These are phyloP conservation scores for Paracamarosporium sp. DNA, from an alignment of 2,329 filamentous ascomycete species.

Conservation along the genomic window DNA sequence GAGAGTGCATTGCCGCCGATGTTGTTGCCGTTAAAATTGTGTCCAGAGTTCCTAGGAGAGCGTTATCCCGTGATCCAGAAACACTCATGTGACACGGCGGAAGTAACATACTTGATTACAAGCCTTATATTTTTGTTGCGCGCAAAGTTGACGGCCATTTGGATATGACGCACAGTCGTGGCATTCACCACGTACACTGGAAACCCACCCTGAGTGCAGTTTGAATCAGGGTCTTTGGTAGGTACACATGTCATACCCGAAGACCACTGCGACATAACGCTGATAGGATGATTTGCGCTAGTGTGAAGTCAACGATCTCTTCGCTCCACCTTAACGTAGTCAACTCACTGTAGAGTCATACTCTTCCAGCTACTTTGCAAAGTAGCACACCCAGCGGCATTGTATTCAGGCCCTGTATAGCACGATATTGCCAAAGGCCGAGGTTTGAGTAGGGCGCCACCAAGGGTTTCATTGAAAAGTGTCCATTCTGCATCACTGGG, in stretches of 20 bases:
- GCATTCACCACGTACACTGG: slow-evolving; percentile 34
- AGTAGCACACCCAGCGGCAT: slow-evolving; percentile 20
- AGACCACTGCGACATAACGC: slow-evolving; percentile 32
- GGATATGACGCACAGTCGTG: slow-evolving; percentile 27
- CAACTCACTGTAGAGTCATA: slow-evolving; percentile 25
- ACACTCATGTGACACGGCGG: no score
- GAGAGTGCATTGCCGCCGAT: slow-evolving; percentile 24
- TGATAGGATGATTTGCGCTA: slow-evolving; percentile 31
- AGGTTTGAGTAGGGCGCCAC: slow-evolving; percentile 29
- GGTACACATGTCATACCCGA: slow-evolving; percentile 43
- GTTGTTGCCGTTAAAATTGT: slow-evolving; percentile 29
- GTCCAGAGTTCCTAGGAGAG: slow-evolving; percentile 24
- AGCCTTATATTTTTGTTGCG: slow-evolving; percentile 24
- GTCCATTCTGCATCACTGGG: slow-evolving; percentile 28
- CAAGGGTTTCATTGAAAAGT: slow-evolving; percentile 29
- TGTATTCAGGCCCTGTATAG: slow-evolving; percentile 27
- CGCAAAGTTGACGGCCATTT: slow-evolving; percentile 32
- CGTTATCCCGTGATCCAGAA: neutral
- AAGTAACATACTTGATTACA: slow-evolving; percentile 22
- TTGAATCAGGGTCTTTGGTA: slow-evolving; percentile 37
- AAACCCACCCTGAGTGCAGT: slow-evolving; percentile 33
- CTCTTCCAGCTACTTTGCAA: slow-evolving; percentile 24
- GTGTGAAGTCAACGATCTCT: neutral
- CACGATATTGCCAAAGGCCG: slow-evolving; percentile 28
- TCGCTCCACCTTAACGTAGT: neutral